Percentiles rank a stretch among this genome's conserved stretches.
These are phyloP conservation scores for Aegilops speltoides DNA, from an alignment of 176 grass and related monocot species.

Conservation along the genomic window DNA sequence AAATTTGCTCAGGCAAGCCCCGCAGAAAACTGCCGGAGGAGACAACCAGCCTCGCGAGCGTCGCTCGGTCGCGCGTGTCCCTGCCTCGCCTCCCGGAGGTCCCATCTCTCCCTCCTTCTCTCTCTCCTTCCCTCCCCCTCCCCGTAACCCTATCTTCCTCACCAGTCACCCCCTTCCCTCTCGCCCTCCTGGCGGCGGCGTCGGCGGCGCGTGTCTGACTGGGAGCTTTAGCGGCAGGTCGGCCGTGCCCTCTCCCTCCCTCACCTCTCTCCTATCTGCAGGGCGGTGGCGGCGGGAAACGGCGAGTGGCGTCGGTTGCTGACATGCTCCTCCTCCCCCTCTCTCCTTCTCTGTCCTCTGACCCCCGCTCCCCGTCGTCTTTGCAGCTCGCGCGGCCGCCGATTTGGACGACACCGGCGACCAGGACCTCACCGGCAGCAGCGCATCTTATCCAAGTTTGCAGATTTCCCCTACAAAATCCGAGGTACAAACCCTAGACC, in stretches of 20 bases:
- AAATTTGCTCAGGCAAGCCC: too few relatives aligned
- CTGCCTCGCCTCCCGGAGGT: neutral
- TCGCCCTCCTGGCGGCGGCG: neutral
- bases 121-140: neutral
- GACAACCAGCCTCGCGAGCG: neutral
- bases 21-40: neutral
- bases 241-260: neutral
- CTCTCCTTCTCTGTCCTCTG: neutral
- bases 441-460: neutral
- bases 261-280: neutral
- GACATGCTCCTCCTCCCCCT: neutral
- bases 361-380: neutral
- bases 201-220: neutral
- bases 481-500: neutral
- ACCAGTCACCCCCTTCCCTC: neutral
- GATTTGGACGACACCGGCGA: neutral
- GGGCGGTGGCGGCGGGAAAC: neutral
- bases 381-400: neutral
- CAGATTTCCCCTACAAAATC: neutral
- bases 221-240: neutral
- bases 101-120: neutral
- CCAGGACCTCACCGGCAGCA: too few relatives aligned
- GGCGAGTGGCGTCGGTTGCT: neutral
- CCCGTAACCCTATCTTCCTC: neutral
- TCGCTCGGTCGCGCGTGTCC: neutral